Conservation (phyloP, 2,329 filamentous ascomycete species). For the Claviceps cyperi region DNA sequence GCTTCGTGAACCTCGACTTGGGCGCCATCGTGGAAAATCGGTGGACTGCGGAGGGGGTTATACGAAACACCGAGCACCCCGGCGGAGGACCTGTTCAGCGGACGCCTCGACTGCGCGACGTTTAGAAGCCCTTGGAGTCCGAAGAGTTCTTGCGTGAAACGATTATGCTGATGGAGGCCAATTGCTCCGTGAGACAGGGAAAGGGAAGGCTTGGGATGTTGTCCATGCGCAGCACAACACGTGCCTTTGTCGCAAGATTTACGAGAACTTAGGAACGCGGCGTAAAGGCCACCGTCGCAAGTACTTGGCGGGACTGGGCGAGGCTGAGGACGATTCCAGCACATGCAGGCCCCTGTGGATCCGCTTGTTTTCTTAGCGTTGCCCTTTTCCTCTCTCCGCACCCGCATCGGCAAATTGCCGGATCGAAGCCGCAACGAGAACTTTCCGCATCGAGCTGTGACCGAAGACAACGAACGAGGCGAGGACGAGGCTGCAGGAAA, state of each 20-base stretch:
- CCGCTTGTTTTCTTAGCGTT: too few species aligned
- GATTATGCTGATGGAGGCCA: background rate
- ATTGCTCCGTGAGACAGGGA: background rate
- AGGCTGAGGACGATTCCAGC: background rate
- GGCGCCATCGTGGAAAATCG: slow-evolving; percentile 47
- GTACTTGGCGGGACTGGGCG: slow-evolving; percentile 6
- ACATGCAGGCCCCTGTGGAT: background rate
- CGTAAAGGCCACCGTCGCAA: slow-evolving; percentile 23
- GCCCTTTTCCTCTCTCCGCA: too few species aligned
- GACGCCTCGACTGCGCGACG: background rate
- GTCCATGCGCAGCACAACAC: background rate
- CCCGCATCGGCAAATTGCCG: slow-evolving; percentile 9
- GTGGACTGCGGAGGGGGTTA: background rate
- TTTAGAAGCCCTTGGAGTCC: background rate
- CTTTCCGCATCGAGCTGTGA: background rate
- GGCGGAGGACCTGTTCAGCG: background rate
- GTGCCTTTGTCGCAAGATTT: background rate
- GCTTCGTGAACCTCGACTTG: slow-evolving; percentile 88
- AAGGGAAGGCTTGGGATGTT: background rate
- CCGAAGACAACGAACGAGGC: background rate
- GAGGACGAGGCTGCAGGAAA: background rate
- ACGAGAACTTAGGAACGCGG: background rate
- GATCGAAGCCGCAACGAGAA: background rate
- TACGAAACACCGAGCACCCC: background rate
- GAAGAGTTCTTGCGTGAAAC: background rate